Evolutionary conservation across 768 basidiomycete species (phyloP).

Genomic region (Leccinum barrowsii): DNA sequence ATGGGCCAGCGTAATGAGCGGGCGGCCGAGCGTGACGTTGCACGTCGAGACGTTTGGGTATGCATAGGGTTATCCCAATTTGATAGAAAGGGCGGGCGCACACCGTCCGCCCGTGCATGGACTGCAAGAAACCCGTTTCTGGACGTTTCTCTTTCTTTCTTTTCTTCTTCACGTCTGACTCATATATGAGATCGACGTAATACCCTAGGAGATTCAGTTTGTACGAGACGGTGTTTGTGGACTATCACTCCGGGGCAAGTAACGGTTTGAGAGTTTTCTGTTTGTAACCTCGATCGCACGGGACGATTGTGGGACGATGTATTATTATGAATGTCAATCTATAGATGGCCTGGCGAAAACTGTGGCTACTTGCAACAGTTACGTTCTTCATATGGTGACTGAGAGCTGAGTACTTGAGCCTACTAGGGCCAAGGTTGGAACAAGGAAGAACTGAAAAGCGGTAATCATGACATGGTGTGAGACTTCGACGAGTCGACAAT

Average conservation of each 20-base stretch:
- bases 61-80: constrained; percentile 19
- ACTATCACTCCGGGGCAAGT: too few species aligned
- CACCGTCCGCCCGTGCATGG: not conserved
- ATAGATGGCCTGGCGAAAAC: not conserved
- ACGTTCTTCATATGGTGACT: too few species aligned
- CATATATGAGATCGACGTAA: not conserved
- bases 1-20: constrained; percentile 25
- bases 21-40: constrained; percentile 38
- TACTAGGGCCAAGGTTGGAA: too few species aligned
- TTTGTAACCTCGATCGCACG: too few species aligned
- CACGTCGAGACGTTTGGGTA: constrained; percentile 42
- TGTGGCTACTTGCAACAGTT: not conserved
- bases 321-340: too few species aligned
- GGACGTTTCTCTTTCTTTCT: not conserved
- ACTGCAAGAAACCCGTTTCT: not conserved
- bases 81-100: not conserved
- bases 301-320: too few species aligned
- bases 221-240: not conserved
- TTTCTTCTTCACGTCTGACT: not conserved
- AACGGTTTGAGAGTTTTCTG: too few species aligned
- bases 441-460: too few species aligned
- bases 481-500: too few species aligned
- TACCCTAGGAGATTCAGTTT: not conserved
- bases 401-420: too few species aligned
- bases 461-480: too few species aligned